phyloP scores from a whole-genome alignment of 305 asterid species.

The Fraxinus greggii region DNA sequence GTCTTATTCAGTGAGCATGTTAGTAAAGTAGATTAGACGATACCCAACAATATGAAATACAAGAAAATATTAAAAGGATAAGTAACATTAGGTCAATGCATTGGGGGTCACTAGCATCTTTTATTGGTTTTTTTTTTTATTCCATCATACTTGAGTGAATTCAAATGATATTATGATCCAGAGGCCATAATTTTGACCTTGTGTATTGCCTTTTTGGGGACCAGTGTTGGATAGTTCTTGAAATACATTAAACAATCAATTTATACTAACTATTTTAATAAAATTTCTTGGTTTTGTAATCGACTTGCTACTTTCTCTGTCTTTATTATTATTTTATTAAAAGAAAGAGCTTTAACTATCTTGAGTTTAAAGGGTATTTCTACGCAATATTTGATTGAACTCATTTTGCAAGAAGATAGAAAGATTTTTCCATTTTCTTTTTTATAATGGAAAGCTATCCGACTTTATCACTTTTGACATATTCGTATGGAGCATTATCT shows the following conservation, averaged over 20 bases:
- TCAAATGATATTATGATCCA: conserved; percentile 31
- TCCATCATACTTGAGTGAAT: conserved; percentile 15
- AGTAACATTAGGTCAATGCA: conserved; percentile 30
- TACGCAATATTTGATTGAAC: neutral
- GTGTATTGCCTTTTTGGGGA: conserved; percentile 26
- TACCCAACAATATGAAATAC: neutral
- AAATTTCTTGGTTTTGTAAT: neutral
- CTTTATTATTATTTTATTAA: conserved; percentile 7
- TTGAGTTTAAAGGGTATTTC: neutral
- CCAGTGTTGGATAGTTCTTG: conserved; percentile 24
- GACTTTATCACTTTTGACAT: neutral
- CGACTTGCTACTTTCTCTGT: conserved; percentile 4
- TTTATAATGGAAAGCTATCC: neutral
- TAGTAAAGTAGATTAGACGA: neutral
- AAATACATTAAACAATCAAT: conserved; percentile 9
- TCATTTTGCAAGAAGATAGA: neutral
- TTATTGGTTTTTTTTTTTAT: conserved; percentile 17
- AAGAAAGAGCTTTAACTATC: neutral
- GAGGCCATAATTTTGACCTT: conserved; percentile 35
- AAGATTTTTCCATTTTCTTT: neutral
- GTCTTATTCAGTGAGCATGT: neutral
- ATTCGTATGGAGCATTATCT: neutral
- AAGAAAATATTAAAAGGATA: neutral
- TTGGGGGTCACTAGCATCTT: conserved; percentile 22
- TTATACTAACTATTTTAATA: neutral